Conservation (phyloP, 1,139 yeast species). For the Trichomonascaceae sp. region DNA sequence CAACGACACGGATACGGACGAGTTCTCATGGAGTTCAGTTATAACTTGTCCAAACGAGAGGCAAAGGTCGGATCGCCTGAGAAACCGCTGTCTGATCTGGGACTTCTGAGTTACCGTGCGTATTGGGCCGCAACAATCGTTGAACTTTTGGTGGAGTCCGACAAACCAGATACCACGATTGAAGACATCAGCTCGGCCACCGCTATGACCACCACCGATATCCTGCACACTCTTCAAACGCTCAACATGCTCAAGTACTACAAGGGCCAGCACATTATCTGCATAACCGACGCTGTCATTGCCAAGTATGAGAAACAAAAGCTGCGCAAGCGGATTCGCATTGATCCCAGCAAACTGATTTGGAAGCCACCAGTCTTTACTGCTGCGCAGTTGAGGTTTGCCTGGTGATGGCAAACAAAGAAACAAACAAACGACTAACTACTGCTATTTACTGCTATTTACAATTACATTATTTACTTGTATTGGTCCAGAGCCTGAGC, state of each 20-base stretch:
- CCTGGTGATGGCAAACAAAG: constrained; percentile 44
- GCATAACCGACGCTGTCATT: constrained; percentile 72
- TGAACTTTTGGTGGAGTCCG: constrained; percentile 54
- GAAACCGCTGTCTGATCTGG: constrained; percentile 91
- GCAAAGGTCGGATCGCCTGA: constrained; percentile 93
- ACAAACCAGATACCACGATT: constrained; percentile 59
- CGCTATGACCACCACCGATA: constrained; percentile 94
- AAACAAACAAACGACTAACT: constrained; percentile 1
- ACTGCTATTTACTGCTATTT: constrained; percentile 1
- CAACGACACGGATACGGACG: constrained; percentile 93
- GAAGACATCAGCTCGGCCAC: constrained; percentile 83
- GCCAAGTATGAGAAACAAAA: constrained; percentile 62
- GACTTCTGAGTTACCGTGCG: constrained; percentile 84
- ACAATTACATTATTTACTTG: constrained; percentile 9
- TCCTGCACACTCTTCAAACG: constrained; percentile 83
- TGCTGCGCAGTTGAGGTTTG: constrained; percentile 89
- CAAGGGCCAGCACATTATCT: constrained; percentile 92
- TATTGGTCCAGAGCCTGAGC: constrained; percentile 20
- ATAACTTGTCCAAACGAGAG: constrained; percentile 76
- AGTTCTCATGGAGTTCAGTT: constrained; percentile 81
- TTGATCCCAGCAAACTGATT: constrained; percentile 55
- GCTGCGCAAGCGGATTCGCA: constrained; percentile 61
- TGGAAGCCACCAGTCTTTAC: constrained; percentile 98
- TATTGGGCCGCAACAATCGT: constrained; percentile 91
- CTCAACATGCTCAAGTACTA: constrained; percentile 81